Percentiles rank a stretch among this genome's conserved stretches.
phyloP scores from a whole-genome alignment of 352 stramenopile genomes.

The Peronospora belbahrii region DNA sequence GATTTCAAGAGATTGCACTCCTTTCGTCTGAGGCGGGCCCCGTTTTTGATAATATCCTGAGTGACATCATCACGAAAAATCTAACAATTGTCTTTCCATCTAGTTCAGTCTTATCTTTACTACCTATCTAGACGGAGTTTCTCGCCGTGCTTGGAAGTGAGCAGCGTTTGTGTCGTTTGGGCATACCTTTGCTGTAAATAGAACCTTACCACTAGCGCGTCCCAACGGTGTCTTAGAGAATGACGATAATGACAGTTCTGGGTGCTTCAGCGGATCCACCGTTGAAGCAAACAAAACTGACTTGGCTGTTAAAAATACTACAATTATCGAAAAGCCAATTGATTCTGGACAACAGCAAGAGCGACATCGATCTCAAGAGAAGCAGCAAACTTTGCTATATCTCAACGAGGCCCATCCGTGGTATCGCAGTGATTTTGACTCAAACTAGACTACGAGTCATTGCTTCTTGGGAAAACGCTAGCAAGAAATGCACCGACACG shows the following conservation, averaged over 20 bases:
- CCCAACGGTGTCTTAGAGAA: no score
- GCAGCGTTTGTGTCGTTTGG: no score
- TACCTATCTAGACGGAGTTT: no score
- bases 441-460: constrained; percentile 68
- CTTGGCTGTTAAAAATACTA: constrained; percentile 6
- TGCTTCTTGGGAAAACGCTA: constrained; percentile 77
- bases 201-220: no score
- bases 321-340: constrained; percentile 8
- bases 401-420: constrained; percentile 71
- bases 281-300: constrained; percentile 21
- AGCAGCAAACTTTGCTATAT: constrained; percentile 55
- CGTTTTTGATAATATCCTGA: no score
- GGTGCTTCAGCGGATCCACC: constrained; percentile 1
- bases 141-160: no score
- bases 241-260: constrained; percentile 1
- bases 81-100: no score
- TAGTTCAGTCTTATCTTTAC: no score
- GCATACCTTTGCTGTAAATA: no score
- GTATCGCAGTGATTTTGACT: constrained; percentile 69
- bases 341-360: constrained; percentile 12
- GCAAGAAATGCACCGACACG: constrained; percentile 66
- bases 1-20: no score
- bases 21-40: no score
- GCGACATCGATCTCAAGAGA: constrained; percentile 12
- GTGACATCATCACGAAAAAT: no score